Evolutionary conservation across 2,329 filamentous ascomycete genomes (phyloP), one percentile per base, ranked within the genome.

Genomic region (Drechslera avenae): DNA sequence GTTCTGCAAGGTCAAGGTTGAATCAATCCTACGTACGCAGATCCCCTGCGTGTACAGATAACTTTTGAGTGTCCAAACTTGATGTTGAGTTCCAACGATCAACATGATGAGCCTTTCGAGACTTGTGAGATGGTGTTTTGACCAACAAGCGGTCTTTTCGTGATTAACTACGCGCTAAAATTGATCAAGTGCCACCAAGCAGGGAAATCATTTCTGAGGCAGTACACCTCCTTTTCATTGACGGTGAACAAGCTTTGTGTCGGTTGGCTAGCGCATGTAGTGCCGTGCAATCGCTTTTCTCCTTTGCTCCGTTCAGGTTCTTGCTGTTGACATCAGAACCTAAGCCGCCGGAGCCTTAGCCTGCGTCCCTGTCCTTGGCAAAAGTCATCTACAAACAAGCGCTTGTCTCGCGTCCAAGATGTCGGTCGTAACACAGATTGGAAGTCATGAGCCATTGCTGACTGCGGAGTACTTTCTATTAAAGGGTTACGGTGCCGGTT

Each of bases 261-360:
- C 21, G 21, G 21, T 23, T 8, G 21, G 4, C 9, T 23, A 8
- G 21, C 21, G 21, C 21, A 39, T 16, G 7, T 16, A 34, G 21
- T 19, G 17, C 31, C 16, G 14, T 18, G 37, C 36, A n/a, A n/a
- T 39, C 12, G 8, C 30, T 32, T 19, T 21, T 17, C 28, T 41
- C 45, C 30, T 41, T 47, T 44, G 14, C 46, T 42, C 46, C 40
- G 37, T 28, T 19, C 5, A 5, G 30, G 21, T 21, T 9, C 17
- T 32, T 41, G 47, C 35, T 50, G 30, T 36, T 36, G 28, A 35
- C 28, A 19, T 28, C 30, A 35, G 21, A 23, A 5, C 17, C 48
- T 42, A 46, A 46, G 48, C 19, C 36, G 48, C 48, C 48, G 47
- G 40, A 39, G 35, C 31, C 48, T 47, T 51, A 47, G 42, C 48